Conservation (phyloP, 768 basidiomycete species). For the Trametopsis cervina region DNA sequence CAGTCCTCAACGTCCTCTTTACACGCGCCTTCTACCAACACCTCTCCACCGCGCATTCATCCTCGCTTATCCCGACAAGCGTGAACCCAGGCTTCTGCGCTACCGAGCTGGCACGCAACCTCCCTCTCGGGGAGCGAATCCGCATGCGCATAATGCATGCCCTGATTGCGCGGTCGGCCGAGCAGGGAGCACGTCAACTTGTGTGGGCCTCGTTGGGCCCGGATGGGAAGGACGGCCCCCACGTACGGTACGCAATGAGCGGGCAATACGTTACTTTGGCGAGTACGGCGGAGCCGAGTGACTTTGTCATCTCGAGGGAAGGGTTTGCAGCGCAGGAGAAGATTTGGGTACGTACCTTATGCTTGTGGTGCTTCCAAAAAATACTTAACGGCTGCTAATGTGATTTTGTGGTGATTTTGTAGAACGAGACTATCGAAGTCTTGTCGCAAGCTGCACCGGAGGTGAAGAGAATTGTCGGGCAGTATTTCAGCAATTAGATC, state of each 20-base stretch:
- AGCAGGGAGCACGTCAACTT: conserved; percentile 29
- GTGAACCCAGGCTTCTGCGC: conserved; percentile 10
- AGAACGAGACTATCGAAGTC: conserved; percentile 6
- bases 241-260: conserved; percentile 11
- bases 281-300: conserved; percentile 25
- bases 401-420: background rate
- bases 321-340: conserved; percentile 24
- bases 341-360: conserved; percentile 24
- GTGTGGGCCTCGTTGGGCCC: conserved; percentile 27
- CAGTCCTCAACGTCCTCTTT: conserved; percentile 8
- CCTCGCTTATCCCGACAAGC: background rate
- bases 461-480: background rate
- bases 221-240: conserved; percentile 11
- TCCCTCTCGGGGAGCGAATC: background rate
- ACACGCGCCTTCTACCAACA: conserved; percentile 7
- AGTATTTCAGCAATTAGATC: no score
- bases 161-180: conserved; percentile 2
- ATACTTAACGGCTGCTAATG: background rate
- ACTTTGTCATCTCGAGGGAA: conserved; percentile 26
- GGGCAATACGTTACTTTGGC: conserved; percentile 26
- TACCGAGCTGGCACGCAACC: conserved; percentile 5
- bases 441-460: conserved; percentile 1
- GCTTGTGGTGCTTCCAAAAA: background rate
- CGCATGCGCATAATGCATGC: background rate
- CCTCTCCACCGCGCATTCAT: background rate